Evolutionary conservation across 202 grass and related monocot species (phyloP).

Genomic region (Carex arenaria): DNA sequence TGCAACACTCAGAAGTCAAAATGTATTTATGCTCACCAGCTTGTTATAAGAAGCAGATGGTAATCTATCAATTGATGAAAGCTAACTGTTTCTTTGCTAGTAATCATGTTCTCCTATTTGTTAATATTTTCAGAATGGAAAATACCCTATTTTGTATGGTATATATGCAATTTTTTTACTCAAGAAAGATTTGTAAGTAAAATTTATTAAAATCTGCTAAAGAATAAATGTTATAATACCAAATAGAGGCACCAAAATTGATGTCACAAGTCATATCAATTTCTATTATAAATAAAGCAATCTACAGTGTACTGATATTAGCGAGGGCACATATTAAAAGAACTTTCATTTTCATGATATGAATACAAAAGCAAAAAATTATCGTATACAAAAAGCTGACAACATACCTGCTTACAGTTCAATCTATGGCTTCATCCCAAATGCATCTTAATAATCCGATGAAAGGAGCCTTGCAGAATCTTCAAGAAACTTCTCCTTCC

Average conservation of each 20-base stretch:
- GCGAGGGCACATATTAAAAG: not conserved
- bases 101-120: not conserved
- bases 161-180: not conserved
- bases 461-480: slow-evolving; percentile 42
- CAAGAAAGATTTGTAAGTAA: not conserved
- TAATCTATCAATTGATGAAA: not conserved
- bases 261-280: not conserved
- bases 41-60: not conserved
- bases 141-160: not conserved
- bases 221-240: not conserved
- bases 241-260: not conserved
- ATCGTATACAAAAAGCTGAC: not conserved
- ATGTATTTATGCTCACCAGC: not conserved
- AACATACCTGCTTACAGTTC: not conserved
- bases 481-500: slow-evolving; percentile 39
- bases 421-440: slow-evolving; percentile 37
- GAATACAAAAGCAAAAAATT: not conserved
- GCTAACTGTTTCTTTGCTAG: not conserved
- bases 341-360: not conserved
- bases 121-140: not conserved
- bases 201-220: not conserved
- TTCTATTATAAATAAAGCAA: not conserved
- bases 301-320: not conserved
- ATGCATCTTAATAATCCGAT: slow-evolving; percentile 31
- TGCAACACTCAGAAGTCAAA: not conserved